Percentiles rank a stretch among this genome's conserved stretches.
These are phyloP conservation scores for Antarctomyces pellizariae DNA, from an alignment of 495 filamentous ascomycete species.

Conservation along the genomic window DNA sequence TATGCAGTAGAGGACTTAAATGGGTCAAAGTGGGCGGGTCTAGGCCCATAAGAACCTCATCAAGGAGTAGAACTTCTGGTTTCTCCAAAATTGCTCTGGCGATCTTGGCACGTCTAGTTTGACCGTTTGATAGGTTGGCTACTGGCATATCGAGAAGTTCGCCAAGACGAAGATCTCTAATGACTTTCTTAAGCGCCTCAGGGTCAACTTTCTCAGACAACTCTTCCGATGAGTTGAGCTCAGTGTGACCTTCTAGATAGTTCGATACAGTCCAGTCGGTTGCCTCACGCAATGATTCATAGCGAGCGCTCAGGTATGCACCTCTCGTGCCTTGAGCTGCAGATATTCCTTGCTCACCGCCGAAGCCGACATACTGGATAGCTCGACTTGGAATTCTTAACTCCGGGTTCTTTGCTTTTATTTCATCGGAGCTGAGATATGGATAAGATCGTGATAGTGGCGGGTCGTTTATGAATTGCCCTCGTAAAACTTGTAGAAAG, in stretches of 20 bases:
- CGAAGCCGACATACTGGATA: constrained; percentile 69
- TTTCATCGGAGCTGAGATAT: constrained; percentile 39
- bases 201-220: constrained; percentile 21
- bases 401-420: constrained; percentile 27
- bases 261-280: constrained; percentile 68
- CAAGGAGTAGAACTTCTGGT: constrained; percentile 65
- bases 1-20: constrained; percentile 43
- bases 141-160: constrained; percentile 54
- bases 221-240: constrained; percentile 41
- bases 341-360: constrained; percentile 25
- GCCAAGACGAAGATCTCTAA: constrained; percentile 38
- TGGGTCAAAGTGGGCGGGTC: constrained; percentile 55
- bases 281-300: constrained; percentile 68
- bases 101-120: constrained; percentile 67
- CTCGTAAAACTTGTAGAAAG: constrained; percentile 50
- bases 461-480: constrained; percentile 47
- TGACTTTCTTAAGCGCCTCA: constrained; percentile 29
- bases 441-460: constrained; percentile 51
- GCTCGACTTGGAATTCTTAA: constrained; percentile 35
- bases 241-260: constrained; percentile 54
- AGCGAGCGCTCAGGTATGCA: constrained; percentile 73
- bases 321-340: constrained; percentile 25
- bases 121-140: constrained; percentile 76
- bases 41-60: constrained; percentile 94
- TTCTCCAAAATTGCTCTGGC: constrained; percentile 57